Evolutionary conservation across 192 early-diverging fungal genomes (phyloP), one percentile per base, ranked within the genome.

Genomic region (Coemansia sp.): DNA sequence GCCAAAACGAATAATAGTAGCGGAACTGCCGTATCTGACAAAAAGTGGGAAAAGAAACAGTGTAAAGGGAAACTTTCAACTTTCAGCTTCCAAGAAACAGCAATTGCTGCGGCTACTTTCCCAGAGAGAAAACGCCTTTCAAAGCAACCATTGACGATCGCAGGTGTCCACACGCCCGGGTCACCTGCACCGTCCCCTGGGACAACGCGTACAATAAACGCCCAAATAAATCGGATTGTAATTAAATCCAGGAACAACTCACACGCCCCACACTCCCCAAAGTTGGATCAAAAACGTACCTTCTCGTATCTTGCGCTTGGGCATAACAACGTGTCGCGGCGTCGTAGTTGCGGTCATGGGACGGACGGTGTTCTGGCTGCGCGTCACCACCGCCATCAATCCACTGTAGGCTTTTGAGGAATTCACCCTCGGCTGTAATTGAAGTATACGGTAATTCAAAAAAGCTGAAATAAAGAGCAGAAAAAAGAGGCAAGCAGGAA

Each of bases 351-450:
- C 74, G 12, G 58, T 65, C 32, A n/a, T 27, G 10, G 55, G 65
- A 25, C 50, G 61, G 54, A 57, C 54, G 51, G 19, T 27, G 22
- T 64, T 68, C 9, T 66, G 70, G 50, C 70, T 77, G 48, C 75
- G 75, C 14, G 75, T 78, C 35, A 78, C 70, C 12, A 78, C 75
- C 29, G 66, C 75, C 75, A 78, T 78, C n/a, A 25, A 38, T 41
- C 39, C 49, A 5, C 35, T 39, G 5, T 41, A 38, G 25, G 56
- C 56, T 58, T 15, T 12, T 57, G 56, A 10, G 15, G 25, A 57
- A n/a, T 25, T 35, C 19, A 35, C 32, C 32, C 23, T 52, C 50
- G 50, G 10, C 50, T 52, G 50, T 23, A 17, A 10, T 24, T 10
- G 3, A 4, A 17, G 50, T 24, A 52, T 19, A 52, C n/a, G 14